These are phyloP conservation scores for Decorospora gaudefroyi DNA, from an alignment of 2,329 filamentous ascomycete genomes.

Conservation along the genomic window DNA sequence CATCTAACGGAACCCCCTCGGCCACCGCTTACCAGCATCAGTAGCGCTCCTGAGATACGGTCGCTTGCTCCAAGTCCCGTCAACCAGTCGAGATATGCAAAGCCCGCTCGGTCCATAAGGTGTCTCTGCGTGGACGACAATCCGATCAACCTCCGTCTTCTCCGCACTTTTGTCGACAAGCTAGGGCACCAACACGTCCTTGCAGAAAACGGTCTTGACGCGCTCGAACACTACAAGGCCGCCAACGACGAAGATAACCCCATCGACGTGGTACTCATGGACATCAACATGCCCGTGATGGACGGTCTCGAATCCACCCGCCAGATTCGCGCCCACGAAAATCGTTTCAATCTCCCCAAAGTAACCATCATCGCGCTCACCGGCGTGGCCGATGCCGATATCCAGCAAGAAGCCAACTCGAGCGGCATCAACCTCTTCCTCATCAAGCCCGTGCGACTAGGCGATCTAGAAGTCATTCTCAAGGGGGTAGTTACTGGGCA, in stretches of 20 bases:
- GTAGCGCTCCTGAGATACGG: slow-evolving; percentile 41
- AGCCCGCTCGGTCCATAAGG: slow-evolving; percentile 29
- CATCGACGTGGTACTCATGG: slow-evolving; percentile 44
- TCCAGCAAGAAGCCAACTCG: slow-evolving; percentile 56
- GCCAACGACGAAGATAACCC: slow-evolving; percentile 16
- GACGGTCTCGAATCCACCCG: slow-evolving; percentile 49
- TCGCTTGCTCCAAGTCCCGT: slow-evolving; percentile 22
- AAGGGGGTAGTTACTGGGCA: slow-evolving; percentile 42
- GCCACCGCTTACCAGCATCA: slow-evolving; percentile 34
- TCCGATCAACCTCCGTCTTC: slow-evolving; percentile 47
- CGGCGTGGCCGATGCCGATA: slow-evolving; percentile 56
- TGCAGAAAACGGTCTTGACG: slow-evolving; percentile 46
- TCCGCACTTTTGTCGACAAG: slow-evolving; percentile 45
- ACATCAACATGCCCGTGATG: slow-evolving; percentile 48
- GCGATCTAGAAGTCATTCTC: slow-evolving; percentile 50
- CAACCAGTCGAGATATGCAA: slow-evolving; percentile 24
- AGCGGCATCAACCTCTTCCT: slow-evolving; percentile 61
- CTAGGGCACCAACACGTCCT: slow-evolving; percentile 41
- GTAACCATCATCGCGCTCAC: slow-evolving; percentile 59
- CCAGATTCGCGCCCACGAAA: slow-evolving; percentile 53
- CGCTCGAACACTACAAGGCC: slow-evolving; percentile 39
- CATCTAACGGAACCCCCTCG: slow-evolving; percentile 22
- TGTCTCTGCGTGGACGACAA: slow-evolving; percentile 50
- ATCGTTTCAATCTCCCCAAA: slow-evolving; percentile 47
- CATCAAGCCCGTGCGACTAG: slow-evolving; percentile 57